Evolutionary conservation across 208 protist species (phyloP), one percentile per base, ranked within the genome.

Genomic region (Trypanosoma avium): DNA sequence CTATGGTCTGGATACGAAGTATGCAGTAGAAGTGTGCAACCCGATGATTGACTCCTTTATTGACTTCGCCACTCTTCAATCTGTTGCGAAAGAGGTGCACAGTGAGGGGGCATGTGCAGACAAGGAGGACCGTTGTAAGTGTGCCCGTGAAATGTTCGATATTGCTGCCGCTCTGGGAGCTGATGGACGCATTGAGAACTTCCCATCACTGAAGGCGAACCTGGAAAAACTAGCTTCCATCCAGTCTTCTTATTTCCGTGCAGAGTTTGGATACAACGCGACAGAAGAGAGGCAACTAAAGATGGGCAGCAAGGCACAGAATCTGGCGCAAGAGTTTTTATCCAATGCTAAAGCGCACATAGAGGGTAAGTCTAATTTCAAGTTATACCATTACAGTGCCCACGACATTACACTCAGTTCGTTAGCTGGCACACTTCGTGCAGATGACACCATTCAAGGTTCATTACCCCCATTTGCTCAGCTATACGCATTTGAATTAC

Each of bases 301-400:
- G 58, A 80, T 82, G 57, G 85, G 85, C 2, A 82, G 73, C 56
- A 46, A 74, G 43, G 84, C 69, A 29, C 82, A 88, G 62, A 54
- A 60, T 19, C 56, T 92, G 54, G 67, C 74, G 29, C 67, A 75
- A 46, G 38, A 69, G 15, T 60, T 92, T 42, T 19, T 88, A n/a
- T 12, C 26, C 22, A 88, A 92, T 67, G 73, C 82, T 45, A n/a
- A 53, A 29, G 2, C 19, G 21, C 71, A 80, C 61, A 61, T 74
- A 38, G 54, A 69, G 48, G 70, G 70, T 24, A 26, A 38, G 2
- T 74, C 70, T 30, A 43, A 29, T 19, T 77, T 76, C 77, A 75
- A 75, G 38, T 55, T 92, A 48, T 76, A 81, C 38, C 64, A 92
- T 60, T 92, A 92, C 81, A 92, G 85, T 46, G 77, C 79, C 8